Evolutionary conservation across 768 basidiomycete genomes (phyloP).

Genomic region (Termitomyces sp.): DNA sequence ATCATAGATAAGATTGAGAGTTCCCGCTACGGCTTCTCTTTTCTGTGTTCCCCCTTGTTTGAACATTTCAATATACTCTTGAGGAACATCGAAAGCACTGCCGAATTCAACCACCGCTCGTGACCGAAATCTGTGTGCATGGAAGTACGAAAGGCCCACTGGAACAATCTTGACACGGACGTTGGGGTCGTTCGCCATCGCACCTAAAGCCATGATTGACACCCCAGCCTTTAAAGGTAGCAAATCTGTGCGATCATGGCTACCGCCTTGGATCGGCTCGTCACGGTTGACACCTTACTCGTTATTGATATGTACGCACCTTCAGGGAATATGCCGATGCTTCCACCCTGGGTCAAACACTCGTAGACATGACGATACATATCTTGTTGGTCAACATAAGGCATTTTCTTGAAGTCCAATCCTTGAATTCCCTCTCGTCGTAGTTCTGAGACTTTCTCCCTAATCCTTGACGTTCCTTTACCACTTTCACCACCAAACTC

Average conservation of each 20-base stretch:
- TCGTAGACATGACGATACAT: conserved; percentile 95
- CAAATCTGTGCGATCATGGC: conserved; percentile 95
- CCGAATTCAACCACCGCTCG: conserved; percentile 98
- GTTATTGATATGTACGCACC: conserved; percentile 39
- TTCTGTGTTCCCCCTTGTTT: conserved; percentile 85
- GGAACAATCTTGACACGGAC: conserved; percentile 91
- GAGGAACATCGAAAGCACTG: conserved; percentile 85
- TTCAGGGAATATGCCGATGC: conserved; percentile 98
- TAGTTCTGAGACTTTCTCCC: conserved; percentile 62
- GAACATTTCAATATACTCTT: conserved; percentile 84
- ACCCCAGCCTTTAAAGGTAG: conserved; percentile 97
- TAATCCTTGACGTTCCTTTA: conserved; percentile 60
- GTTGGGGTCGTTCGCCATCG: conserved; percentile 87
- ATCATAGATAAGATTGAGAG: conserved; percentile 90
- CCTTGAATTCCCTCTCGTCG: conserved; percentile 53
- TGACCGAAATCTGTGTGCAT: conserved; percentile 85
- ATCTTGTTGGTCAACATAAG: conserved; percentile 88
- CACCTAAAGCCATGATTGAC: conserved; percentile 95
- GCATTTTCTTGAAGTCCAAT: conserved; percentile 75
- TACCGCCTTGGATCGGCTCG: conserved; percentile 62
- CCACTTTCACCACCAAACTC: conserved; percentile 83
- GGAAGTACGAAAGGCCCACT: conserved; percentile 72
- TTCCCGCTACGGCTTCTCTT: conserved; percentile 82
- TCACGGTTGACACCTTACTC: conserved; percentile 3
- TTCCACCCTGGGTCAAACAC: conserved; percentile 76